A percentile compares a stretch with the other conserved stretches of the same genome.
These are phyloP conservation scores for Cutaneotrichosporon sp. DNA, from an alignment of 1,284 basidiomycete genomes.

Conservation along the genomic window DNA sequence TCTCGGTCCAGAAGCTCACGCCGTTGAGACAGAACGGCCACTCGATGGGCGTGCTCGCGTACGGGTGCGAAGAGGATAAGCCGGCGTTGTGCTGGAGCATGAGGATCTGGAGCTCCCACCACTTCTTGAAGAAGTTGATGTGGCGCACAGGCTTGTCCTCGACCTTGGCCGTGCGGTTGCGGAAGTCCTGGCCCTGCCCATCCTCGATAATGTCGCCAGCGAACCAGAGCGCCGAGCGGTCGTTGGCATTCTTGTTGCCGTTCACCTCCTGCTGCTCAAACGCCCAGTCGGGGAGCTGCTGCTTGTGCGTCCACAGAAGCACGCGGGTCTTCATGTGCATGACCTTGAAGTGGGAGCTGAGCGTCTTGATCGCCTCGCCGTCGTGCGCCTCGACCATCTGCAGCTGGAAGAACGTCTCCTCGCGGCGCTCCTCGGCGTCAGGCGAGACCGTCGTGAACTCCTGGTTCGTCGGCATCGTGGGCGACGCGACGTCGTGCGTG, in stretches of 20 bases:
- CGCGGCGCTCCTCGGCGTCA: slow-evolving; percentile 66
- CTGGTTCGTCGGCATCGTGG: slow-evolving; percentile 96
- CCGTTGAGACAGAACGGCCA: slow-evolving; percentile 97
- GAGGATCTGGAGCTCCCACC: slow-evolving; percentile 84
- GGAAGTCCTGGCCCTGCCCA: slow-evolving; percentile 64
- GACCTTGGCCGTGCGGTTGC: slow-evolving; percentile 59
- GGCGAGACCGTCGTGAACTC: slow-evolving; percentile 91
- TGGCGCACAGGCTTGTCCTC: slow-evolving; percentile 70
- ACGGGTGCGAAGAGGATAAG: slow-evolving; percentile 91
- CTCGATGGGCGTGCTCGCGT: slow-evolving; percentile 89
- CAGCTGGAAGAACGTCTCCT: slow-evolving; percentile 85
- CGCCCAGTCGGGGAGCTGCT: slow-evolving; percentile 90
- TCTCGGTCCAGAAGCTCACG: slow-evolving; percentile 97
- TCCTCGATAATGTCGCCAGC: slow-evolving; percentile 77
- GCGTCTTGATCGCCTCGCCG: slow-evolving; percentile 83
- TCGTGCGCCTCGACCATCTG: slow-evolving; percentile 69
- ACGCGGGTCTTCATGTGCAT: slow-evolving; percentile 89
- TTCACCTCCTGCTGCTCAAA: slow-evolving; percentile 98
- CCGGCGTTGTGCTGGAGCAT: slow-evolving; percentile 99
- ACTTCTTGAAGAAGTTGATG: slow-evolving; percentile 93
- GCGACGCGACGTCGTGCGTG: slow-evolving; percentile 96
- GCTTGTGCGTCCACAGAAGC: slow-evolving; percentile 86
- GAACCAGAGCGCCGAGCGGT: slow-evolving; percentile 84
- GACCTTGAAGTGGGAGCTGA: slow-evolving; percentile 85
- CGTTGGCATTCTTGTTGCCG: slow-evolving; percentile 88